Percentiles rank a stretch among this genome's conserved stretches.
Conservation (phyloP, 371 early-diverging fungal species). For the Apophysomyces variabilis region DNA sequence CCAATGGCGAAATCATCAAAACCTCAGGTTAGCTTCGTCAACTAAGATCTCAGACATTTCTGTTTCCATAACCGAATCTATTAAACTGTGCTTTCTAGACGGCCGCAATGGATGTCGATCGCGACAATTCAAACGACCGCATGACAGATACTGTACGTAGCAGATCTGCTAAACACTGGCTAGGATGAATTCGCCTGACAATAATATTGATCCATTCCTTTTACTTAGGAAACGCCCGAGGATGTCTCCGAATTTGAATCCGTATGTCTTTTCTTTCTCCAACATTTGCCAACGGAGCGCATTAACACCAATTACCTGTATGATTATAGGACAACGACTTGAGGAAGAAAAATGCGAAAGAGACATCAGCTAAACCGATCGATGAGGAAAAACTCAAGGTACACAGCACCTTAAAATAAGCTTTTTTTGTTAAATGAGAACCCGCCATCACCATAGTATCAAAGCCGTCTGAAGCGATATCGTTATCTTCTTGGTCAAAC, state of each 20-base stretch:
- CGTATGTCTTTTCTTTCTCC: neutral
- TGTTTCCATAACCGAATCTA: neutral
- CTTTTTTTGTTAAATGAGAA: neutral
- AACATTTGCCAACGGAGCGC: neutral
- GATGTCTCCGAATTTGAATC: constrained; percentile 5
- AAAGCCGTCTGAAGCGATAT: constrained; percentile 59
- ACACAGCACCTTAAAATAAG: neutral
- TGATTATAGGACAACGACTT: neutral
- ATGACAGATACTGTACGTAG: neutral
- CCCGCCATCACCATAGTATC: constrained; percentile 29
- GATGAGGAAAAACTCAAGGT: constrained; percentile 5
- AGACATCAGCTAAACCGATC: neutral
- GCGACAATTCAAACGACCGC: constrained; percentile 2
- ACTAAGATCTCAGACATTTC: neutral
- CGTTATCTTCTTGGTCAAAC: constrained; percentile 92
- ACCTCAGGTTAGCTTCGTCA: neutral
- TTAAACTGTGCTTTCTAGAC: neutral
- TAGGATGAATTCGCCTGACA: neutral
- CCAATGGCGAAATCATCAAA: constrained; percentile 7
- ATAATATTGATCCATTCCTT: neutral
- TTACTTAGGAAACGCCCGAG: constrained; percentile 4
- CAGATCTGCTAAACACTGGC: neutral
- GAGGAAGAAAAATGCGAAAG: neutral
- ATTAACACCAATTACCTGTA: neutral
- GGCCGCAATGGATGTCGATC: constrained; percentile 8